These are phyloP conservation scores for Triticum timopheevii DNA, from an alignment of 176 grass and related monocot genomes.

Conservation along the genomic window DNA sequence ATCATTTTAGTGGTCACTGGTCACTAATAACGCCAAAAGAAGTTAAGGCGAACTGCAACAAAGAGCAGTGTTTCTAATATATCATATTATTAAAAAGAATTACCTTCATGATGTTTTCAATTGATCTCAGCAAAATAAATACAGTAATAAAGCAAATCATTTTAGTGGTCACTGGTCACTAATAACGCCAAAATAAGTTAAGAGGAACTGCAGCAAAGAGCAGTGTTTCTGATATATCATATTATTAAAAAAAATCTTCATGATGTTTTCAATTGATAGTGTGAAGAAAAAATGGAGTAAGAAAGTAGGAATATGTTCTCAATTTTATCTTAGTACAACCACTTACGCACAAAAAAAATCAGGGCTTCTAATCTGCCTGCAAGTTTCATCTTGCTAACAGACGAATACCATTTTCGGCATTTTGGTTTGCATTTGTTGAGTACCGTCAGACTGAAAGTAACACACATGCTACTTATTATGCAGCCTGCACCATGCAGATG, in stretches of 20 bases:
- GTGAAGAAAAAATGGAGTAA: not conserved
- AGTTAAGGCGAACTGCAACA: too few relatives aligned
- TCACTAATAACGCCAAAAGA: too few relatives aligned
- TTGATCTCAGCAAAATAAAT: too few relatives aligned
- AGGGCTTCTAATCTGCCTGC: not conserved
- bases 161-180: too few relatives aligned
- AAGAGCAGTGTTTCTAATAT: too few relatives aligned
- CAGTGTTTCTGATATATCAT: not conserved
- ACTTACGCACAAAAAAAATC: not conserved
- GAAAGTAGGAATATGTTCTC: not conserved
- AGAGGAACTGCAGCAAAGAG: too few relatives aligned
- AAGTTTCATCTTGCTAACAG: not conserved
- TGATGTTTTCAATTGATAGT: not conserved
- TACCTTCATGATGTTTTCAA: too few relatives aligned
- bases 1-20: too few relatives aligned
- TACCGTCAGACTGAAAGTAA: not conserved
- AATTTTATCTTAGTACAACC: not conserved
- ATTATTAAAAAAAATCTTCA: not conserved
- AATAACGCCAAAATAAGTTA: too few relatives aligned
- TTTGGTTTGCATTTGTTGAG: not conserved
- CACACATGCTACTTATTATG: not conserved
- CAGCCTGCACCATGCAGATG: not conserved
- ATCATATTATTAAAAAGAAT: too few relatives aligned
- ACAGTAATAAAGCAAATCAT: too few relatives aligned
- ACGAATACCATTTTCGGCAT: not conserved